These are phyloP conservation scores for Vitis amurensis DNA, from an alignment of 164 flowering plant genomes.

Conservation along the genomic window DNA sequence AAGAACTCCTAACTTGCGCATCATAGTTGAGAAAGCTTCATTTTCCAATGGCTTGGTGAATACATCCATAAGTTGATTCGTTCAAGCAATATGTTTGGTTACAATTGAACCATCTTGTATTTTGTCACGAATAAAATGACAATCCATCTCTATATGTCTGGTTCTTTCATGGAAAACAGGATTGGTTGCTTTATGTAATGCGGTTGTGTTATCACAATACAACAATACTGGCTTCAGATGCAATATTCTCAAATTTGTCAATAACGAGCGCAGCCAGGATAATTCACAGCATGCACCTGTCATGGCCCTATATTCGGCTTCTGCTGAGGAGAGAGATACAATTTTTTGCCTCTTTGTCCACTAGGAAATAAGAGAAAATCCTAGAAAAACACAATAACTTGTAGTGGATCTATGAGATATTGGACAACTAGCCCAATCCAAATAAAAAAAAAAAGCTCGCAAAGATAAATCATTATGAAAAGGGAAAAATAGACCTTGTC, in stretches of 20 bases:
- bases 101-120: no score
- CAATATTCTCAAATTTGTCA: conserved; percentile 3
- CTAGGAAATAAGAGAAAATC: not conserved
- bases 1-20: no score
- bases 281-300: conserved; percentile 10
- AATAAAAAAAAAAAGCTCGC: not conserved
- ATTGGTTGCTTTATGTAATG: no score
- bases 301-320: conserved; percentile 19
- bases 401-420: conserved; percentile 1
- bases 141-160: no score
- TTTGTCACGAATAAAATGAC: no score
- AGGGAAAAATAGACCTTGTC: not conserved
- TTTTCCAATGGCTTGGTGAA: no score
- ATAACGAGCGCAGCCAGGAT: conserved; percentile 4
- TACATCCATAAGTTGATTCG: no score
- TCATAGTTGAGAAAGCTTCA: no score
- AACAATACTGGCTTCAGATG: not conserved
- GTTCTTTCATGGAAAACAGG: no score
- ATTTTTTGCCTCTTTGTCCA: conserved; percentile 7
- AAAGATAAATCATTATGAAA: not conserved
- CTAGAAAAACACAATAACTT: conserved; percentile 1
- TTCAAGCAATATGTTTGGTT: no score
- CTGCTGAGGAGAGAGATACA: conserved; percentile 10
- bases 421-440: conserved; percentile 7
- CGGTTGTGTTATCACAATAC: no score